Evolutionary conservation across 768 basidiomycete genomes (phyloP), one percentile per base, ranked within the genome.

Genomic region (Mycena albidolilacea): DNA sequence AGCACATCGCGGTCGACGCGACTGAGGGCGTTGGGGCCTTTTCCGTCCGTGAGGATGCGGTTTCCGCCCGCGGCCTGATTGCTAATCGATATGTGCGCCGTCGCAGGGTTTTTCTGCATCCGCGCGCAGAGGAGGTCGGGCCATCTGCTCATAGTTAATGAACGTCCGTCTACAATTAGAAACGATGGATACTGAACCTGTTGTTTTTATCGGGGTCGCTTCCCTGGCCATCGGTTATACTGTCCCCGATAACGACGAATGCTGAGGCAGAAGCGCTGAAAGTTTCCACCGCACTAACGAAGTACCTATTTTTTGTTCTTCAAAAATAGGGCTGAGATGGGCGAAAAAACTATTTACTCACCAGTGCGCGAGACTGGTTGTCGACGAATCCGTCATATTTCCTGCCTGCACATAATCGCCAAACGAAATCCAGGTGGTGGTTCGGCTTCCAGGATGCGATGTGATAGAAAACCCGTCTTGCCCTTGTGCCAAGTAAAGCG

Each of bases 61-160:
- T 89, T 89, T 14, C 87, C 88, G n/a, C 87, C 87, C 6, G 87
- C 87, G 14, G 86, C 87, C 80, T 89, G 87, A 81, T 89, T 88
- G 37, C 82, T 79, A 55, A 87, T 80, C 2, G 86, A 83, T 63
- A 87, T 85, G 67, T 79, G 78, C 41, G 75, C 55, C 6, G 84
- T 82, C 11, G 75, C 59, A 11, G 79, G 54, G 57, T 82, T 81
- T 9, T 78, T 72, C 71, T 87, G 86, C 76, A 86, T 82, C 23
- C 83, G 82, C 1, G 81, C 82, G 43, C 86, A 81, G 54, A 89
- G 77, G 23, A 84, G 85, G 78, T 89, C 87, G 23, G 88, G 87
- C 87, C 88, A 88, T 37, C 84, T 84, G 48, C 23, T 21, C 9
- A 15, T 15, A 67, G 39, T 64, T 46, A 71, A 46, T 48, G 54